Percentiles rank a stretch among this genome's conserved stretches.
Conservation (phyloP, 1,284 basidiomycete species). For the Cryptococcus sp. region DNA sequence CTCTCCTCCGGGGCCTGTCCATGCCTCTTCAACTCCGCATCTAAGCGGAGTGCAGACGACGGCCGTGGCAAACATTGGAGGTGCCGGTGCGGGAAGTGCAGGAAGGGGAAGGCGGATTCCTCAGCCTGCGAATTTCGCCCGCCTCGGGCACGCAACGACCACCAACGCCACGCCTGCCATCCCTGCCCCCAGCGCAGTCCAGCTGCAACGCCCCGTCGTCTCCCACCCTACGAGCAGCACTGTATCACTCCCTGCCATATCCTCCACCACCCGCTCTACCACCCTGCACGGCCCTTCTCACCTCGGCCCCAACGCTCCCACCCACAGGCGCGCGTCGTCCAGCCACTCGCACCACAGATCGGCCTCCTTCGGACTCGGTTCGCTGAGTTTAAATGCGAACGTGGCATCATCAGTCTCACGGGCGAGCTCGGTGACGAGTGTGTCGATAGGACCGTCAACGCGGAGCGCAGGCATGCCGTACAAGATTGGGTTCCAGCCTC, state of each 20-base stretch:
- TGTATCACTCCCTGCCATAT: conserved; percentile 4
- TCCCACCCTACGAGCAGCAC: conserved; percentile 6
- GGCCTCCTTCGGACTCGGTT: conserved; percentile 12
- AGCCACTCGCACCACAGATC: conserved; percentile 15
- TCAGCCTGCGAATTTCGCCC: conserved; percentile 34
- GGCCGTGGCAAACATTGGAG: background rate
- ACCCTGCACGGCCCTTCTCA: conserved; percentile 22
- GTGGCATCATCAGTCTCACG: conserved; percentile 18
- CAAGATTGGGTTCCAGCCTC: conserved; percentile 76
- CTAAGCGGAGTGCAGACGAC: conserved; percentile 1
- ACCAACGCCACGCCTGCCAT: conserved; percentile 12
- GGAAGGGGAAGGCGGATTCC: conserved; percentile 15
- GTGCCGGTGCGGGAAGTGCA: background rate
- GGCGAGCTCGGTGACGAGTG: conserved; percentile 23
- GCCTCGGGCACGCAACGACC: conserved; percentile 18
- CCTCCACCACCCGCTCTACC: conserved; percentile 2
- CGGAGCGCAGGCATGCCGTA: conserved; percentile 55
- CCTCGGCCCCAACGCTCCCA: conserved; percentile 22
- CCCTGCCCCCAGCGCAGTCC: background rate
- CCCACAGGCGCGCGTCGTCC: conserved; percentile 13
- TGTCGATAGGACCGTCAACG: conserved; percentile 10
- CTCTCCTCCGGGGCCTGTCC: conserved; percentile 15
- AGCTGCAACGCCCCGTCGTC: conserved; percentile 10
- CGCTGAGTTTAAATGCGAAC: background rate
- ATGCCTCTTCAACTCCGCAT: conserved; percentile 21